Evolutionary conservation across 106 monocot genomes (phyloP), one percentile per base, ranked within the genome.

Genomic region (Posidonia australis): DNA sequence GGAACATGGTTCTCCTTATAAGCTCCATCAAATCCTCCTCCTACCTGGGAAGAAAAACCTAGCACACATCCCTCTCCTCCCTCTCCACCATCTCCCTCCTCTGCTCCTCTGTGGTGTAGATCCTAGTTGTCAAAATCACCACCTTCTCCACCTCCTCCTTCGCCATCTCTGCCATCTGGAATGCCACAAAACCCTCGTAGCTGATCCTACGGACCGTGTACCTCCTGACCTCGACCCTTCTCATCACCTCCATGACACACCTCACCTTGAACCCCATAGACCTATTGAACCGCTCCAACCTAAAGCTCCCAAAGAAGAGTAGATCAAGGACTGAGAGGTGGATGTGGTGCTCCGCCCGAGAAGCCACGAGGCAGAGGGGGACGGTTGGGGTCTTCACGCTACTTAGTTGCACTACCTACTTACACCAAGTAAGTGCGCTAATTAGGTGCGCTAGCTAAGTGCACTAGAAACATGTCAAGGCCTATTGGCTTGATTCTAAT

Each of bases 1-100:
- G 69, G 75, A 67, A 44, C 75, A 85, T 70, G 24, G 85, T 78
- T 28, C 85, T 68, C 18, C 77, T 65, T 27, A 85, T 51, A 10
- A 89, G 77, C 6, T 56, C 19, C 63, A 76, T 72, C 36, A 89
- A 75, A 62, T 80, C 89, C 27, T 77, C 89, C 47, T 85, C 62
- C 1, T 55, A 54, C 60, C 44, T 60, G 12, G 89, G 89, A 10
- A 85, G 52, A 46, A 89, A 48, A 10, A 85, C 51, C 47, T 89
- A 82, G 44, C 47, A 30, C 25, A 82, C 85, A 36, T 80, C 82
- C 67, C 77, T 60, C 58, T 52, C 73, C 70, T 89, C 89, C 46
- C 58, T 47, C 70, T 23, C 71, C 58, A 64, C 85, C 47, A 83
- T 22, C 69, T 67, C 78, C 67, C 51, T 63, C 78, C 55, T 75